A percentile compares a stretch with the other conserved stretches of the same genome.
These are phyloP conservation scores for Kwoniella heveanensis DNA, from an alignment of 768 basidiomycete species.

Conservation along the genomic window DNA sequence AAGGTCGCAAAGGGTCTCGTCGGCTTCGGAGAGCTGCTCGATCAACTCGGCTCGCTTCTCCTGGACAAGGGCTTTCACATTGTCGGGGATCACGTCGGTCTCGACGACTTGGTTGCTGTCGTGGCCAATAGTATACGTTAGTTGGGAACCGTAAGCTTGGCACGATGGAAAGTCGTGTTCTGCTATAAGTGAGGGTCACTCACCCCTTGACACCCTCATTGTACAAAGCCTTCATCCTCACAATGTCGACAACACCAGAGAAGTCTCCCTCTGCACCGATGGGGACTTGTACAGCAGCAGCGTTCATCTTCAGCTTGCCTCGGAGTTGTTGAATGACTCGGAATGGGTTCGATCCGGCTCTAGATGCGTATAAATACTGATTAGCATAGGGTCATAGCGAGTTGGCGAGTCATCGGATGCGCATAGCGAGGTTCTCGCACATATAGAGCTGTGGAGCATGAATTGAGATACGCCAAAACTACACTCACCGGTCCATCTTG, in stretches of 20 bases:
- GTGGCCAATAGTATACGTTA: background rate
- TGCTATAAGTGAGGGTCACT: no score
- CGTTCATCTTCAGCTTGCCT: conserved; percentile 83
- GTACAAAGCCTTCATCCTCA: conserved; percentile 91
- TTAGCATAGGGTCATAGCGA: conserved; percentile 2
- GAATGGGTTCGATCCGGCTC: conserved; percentile 97
- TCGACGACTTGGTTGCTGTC: conserved; percentile 73
- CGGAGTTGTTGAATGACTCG: conserved; percentile 89
- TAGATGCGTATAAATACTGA: conserved; percentile 42
- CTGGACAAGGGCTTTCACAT: conserved; percentile 71
- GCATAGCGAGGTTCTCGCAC: background rate
- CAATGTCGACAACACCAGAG: conserved; percentile 87
- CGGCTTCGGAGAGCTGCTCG: conserved; percentile 93
- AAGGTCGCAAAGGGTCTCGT: conserved; percentile 90
- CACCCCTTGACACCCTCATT: conserved; percentile 95
- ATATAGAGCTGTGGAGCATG: no score
- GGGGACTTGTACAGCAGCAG: conserved; percentile 93
- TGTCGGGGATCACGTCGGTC: conserved; percentile 81
- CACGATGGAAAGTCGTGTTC: no score
- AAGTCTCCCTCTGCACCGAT: conserved; percentile 88
- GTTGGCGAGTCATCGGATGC: no score
- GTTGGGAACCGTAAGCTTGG: no score
- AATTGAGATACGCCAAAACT: no score
- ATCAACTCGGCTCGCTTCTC: conserved; percentile 87
- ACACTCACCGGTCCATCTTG: conserved; percentile 88